Evolutionary conservation across 2,329 filamentous ascomycete species (phyloP), one percentile per base, ranked within the genome.

Genomic region (Fusarium compactum): DNA sequence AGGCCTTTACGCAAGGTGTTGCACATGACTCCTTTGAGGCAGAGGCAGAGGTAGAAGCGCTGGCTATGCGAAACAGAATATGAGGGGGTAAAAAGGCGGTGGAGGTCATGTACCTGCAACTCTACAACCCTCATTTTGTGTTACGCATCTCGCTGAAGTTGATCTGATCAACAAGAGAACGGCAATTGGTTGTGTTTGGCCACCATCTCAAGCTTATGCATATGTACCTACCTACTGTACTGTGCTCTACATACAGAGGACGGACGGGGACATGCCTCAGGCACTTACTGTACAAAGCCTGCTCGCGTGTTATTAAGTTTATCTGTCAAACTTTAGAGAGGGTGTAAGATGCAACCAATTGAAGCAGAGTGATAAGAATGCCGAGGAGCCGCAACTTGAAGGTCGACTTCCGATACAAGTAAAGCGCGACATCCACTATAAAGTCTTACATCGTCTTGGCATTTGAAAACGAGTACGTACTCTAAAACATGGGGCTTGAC

Each of bases 391-490:
- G 66, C 69, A 72, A 34, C 38, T 60, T 69, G 68, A 69, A 65
- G 58, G 54, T 67, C 57, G 67, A 70, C 68, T 70, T 71, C 68
- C 68, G 55, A 68, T 65, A 71, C 41, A 71, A 69, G 68, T 69
- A 71, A 69, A 58, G 68, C 48, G 60, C 46, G 44, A 25, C 29
- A 44, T 60, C 68, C 68, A 70, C 67, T 57, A 51, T 16, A 44
- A 53, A 20, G 50, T 53, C 58, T 70, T 70, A 67, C 63, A 58
- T 38, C n/a, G 48, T 40, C 45, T 22, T 27, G 46, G 44, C 53
- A 32, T 34, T 56, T 14, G 43, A 55, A 52, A 43, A 41, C 50
- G 29, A 41, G 16, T 38, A 50, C 50, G 46, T 62, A 41, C 12
- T 11, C 20, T 3, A 25, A 60, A 47, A 38, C 41, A 65, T 51